phyloP scores from a whole-genome alignment of 2,329 filamentous ascomycete genomes.

The Arachnomyces sp. region DNA sequence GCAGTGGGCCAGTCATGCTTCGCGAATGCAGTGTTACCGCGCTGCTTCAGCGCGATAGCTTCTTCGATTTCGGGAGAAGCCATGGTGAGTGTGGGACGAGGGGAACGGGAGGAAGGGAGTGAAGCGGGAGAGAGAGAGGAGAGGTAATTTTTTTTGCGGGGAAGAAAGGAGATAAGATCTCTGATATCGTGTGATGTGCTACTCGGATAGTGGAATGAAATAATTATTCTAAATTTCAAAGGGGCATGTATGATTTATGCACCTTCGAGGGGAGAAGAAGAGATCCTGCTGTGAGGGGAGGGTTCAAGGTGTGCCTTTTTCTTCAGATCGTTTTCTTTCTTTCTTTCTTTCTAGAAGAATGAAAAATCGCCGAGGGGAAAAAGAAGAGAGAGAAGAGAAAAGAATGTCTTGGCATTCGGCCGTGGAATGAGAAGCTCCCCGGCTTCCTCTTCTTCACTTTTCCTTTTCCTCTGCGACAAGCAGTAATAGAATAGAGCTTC shows the following conservation, averaged over 20 bases:
- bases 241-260: too few species aligned
- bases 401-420: not conserved
- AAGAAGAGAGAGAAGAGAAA: not conserved
- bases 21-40: constrained; percentile 89
- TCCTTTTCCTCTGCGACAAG: too few species aligned
- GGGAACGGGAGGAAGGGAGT: too few species aligned
- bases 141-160: too few species aligned
- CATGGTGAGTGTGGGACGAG: constrained; percentile 18
- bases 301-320: not conserved
- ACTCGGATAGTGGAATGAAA: too few species aligned
- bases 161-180: too few species aligned
- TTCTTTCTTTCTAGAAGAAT: not conserved
- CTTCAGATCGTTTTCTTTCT: not conserved
- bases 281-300: not conserved
- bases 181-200: too few species aligned
- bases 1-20: constrained; percentile 78
- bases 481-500: too few species aligned
- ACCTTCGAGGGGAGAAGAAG: not conserved
- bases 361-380: not conserved
- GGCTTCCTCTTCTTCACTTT: too few species aligned
- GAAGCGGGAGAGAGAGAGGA: too few species aligned
- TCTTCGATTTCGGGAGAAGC: constrained; percentile 48
- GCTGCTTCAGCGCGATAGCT: constrained; percentile 77
- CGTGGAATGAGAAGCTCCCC: not conserved
- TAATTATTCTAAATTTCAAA: too few species aligned